Percentiles rank a stretch among this genome's conserved stretches.
phyloP scores from a whole-genome alignment of 2,329 filamentous ascomycete species.

The Atkinsonella texensis region DNA sequence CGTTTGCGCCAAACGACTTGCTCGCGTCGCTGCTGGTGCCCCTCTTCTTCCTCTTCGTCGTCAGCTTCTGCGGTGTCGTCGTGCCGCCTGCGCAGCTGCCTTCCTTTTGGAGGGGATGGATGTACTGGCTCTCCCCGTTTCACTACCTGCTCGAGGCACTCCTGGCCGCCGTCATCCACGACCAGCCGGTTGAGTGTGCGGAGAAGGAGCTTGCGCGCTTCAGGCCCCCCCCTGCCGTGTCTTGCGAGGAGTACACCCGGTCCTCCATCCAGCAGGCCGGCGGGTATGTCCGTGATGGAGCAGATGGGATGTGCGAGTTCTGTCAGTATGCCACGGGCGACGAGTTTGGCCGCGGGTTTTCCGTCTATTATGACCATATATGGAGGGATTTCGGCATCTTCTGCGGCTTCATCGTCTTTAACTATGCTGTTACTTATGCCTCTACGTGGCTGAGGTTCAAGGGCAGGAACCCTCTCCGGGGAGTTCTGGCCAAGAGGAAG shows the following conservation, averaged over 20 bases:
- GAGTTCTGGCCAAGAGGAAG: constrained; percentile 15
- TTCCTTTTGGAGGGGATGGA: constrained; percentile 50
- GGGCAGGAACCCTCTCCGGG: constrained; percentile 25
- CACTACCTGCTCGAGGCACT: constrained; percentile 54
- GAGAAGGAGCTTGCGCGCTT: constrained; percentile 48
- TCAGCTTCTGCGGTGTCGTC: constrained; percentile 59
- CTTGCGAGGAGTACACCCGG: constrained; percentile 47
- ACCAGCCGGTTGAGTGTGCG: constrained; percentile 42
- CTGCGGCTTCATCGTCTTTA: constrained; percentile 51
- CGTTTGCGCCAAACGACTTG: constrained; percentile 53
- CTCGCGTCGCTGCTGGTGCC: constrained; percentile 56
- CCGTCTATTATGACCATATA: constrained; percentile 46
- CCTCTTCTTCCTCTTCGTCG: constrained; percentile 57
- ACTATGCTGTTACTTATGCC: constrained; percentile 33
- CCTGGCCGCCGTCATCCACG: constrained; percentile 41
- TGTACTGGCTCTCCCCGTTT: constrained; percentile 59
- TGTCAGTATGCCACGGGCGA: constrained; percentile 52
- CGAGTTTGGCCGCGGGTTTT: constrained; percentile 46
- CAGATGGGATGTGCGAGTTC: constrained; percentile 47
- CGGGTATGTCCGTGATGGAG: constrained; percentile 47
- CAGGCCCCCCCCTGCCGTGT: constrained; percentile 42
- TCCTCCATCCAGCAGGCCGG: constrained; percentile 40
- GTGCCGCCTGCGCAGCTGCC: constrained; percentile 48
- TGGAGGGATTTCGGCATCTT: constrained; percentile 58
- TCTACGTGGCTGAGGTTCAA: constrained; percentile 28